Conservation (phyloP, 768 basidiomycete genomes). For the Rhodotorula sphaerocarpa region DNA sequence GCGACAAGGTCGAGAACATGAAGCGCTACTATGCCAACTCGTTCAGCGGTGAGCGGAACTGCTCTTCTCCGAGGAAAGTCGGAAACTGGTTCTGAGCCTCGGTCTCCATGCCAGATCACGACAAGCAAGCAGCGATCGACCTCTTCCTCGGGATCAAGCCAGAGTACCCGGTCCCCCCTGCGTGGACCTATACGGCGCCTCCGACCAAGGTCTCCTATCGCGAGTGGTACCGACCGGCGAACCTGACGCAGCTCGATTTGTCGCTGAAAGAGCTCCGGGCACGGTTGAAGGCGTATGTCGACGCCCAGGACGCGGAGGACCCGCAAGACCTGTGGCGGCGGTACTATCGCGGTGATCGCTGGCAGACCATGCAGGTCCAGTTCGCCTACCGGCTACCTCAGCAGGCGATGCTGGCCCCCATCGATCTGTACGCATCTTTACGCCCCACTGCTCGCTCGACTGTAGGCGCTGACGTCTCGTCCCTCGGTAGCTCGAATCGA, state of each 20-base stretch:
- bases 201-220: constrained; percentile 64
- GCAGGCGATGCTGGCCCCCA: no score
- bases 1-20: constrained; percentile 92
- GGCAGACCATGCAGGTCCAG: constrained; percentile 41
- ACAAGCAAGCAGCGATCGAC: constrained; percentile 95
- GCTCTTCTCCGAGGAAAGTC: not conserved
- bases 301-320: constrained; percentile 40
- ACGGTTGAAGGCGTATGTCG: constrained; percentile 57
- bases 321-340: constrained; percentile 62
- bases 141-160: constrained; percentile 68
- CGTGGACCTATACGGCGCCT: constrained; percentile 36
- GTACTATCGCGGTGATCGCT: constrained; percentile 75
- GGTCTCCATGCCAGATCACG: constrained; percentile 63
- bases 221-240: constrained; percentile 62
- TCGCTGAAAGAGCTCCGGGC: constrained; percentile 58
- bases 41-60: constrained; percentile 56
- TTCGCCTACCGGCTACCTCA: not conserved
- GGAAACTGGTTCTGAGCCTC: no score
- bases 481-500: no score
- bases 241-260: constrained; percentile 47
- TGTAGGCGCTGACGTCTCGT: no score
- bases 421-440: no score
- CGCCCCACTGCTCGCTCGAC: no score
- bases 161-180: not conserved
- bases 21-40: constrained; percentile 91